A percentile compares a stretch with the other conserved stretches of the same genome.
These are phyloP conservation scores for Auricularia cornea DNA, from an alignment of 768 basidiomycete genomes.

Conservation along the genomic window DNA sequence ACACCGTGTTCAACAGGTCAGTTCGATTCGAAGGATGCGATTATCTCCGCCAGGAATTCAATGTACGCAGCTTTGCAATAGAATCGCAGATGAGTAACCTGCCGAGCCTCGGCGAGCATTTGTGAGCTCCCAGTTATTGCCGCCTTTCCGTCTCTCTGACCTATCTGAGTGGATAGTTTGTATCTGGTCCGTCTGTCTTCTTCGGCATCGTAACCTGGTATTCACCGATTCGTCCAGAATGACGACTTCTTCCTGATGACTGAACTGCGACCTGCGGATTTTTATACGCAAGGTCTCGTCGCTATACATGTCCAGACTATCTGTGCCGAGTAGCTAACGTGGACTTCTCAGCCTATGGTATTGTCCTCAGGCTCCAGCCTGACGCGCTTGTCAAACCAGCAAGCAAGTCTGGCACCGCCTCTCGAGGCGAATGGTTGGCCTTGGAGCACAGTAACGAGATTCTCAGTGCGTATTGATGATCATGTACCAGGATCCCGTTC, in stretches of 20 bases:
- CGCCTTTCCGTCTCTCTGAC: too few species aligned
- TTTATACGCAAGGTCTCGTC: conserved; percentile 19
- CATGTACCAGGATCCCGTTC: background rate
- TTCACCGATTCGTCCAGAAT: conserved; percentile 17
- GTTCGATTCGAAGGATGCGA: too few species aligned
- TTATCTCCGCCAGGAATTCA: too few species aligned
- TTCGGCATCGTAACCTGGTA: too few species aligned
- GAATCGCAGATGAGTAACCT: conserved; percentile 27
- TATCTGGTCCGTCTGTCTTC: background rate
- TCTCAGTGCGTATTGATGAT: conserved; percentile 18
- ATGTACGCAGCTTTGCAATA: conserved; percentile 23
- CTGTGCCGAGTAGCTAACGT: background rate
- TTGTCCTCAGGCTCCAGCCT: conserved; percentile 29
- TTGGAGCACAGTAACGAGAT: conserved; percentile 28
- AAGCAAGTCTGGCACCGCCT: conserved; percentile 13
- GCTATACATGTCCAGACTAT: background rate
- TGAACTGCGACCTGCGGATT: conserved; percentile 22
- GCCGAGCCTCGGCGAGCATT: conserved; percentile 22
- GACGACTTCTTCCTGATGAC: conserved; percentile 33
- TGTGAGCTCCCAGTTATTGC: conserved; percentile 20
- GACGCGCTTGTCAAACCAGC: conserved; percentile 21
- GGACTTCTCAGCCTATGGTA: conserved; percentile 26
- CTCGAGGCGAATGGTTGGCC: conserved; percentile 31
- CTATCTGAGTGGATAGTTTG: too few species aligned
- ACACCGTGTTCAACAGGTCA: conserved; percentile 29